A percentile compares a stretch with the other conserved stretches of the same genome.
Evolutionary conservation across 805 yeast species (phyloP).

Genomic region (Zygosaccharomyces bisporus): DNA sequence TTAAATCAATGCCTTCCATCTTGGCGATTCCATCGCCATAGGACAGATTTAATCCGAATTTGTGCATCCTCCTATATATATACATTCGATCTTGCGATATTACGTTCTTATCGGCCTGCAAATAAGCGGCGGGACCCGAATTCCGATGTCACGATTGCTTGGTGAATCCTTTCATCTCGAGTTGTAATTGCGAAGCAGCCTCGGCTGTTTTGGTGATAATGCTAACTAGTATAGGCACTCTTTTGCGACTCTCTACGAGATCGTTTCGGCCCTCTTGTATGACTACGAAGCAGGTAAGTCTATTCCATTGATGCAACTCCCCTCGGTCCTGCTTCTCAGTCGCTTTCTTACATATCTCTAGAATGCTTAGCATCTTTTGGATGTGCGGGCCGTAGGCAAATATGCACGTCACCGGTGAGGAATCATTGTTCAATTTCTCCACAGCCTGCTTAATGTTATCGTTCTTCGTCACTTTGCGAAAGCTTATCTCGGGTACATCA

Average conservation of each 20-base stretch:
- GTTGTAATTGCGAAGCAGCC: slow-evolving; percentile 3
- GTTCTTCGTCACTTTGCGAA: slow-evolving; percentile 22
- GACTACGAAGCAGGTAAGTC: slow-evolving; percentile 20
- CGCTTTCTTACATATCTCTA: slow-evolving; percentile 25
- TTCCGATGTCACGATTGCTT: slow-evolving; percentile 12
- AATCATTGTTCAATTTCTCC: slow-evolving; percentile 13
- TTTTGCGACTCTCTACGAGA: slow-evolving; percentile 23
- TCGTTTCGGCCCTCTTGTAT: slow-evolving; percentile 27
- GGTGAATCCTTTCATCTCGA: slow-evolving; percentile 16
- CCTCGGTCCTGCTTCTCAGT: slow-evolving; percentile 1
- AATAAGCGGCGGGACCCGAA: not conserved
- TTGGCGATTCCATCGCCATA: not conserved
- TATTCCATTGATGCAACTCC: slow-evolving; percentile 25
- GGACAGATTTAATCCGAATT: not conserved
- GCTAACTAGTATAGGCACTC: slow-evolving; percentile 24
- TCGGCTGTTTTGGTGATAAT: slow-evolving; percentile 8
- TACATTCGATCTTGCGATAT: not conserved
- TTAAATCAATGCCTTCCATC: slow-evolving; percentile 10
- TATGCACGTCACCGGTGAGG: slow-evolving; percentile 13
- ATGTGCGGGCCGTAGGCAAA: slow-evolving; percentile 31
- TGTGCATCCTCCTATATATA: not conserved
- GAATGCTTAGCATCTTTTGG: slow-evolving; percentile 26
- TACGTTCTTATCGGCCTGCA: not conserved
- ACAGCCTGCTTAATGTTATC: slow-evolving; percentile 23
- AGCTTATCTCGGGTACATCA: slow-evolving; percentile 4